Evolutionary conservation across 495 filamentous ascomycete species (phyloP), one percentile per base, ranked within the genome.

Genomic region (Trichoderma reesei): DNA sequence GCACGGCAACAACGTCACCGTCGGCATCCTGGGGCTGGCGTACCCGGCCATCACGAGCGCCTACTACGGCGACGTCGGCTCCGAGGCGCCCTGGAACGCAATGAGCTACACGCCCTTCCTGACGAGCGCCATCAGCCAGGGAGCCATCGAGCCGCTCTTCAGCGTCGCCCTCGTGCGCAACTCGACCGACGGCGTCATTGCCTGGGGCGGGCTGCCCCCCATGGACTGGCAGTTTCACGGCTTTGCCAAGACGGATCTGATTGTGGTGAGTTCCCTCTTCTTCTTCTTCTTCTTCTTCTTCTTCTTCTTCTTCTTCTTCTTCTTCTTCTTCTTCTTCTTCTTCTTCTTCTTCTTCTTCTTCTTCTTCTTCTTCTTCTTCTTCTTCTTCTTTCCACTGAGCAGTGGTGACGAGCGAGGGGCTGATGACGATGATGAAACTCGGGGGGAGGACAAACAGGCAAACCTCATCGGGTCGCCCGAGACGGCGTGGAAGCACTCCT

Each of bases 21-120:
- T 75, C 66, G 87, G 87, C 3, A 65, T 89, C 18, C 71, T 89
- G 8, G 86, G 87, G 3, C 76, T 90, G 31, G 84, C 78, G 0
- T 89, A 85, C 65, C 85, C 84, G 5, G 68, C 76, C 1, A 66
- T 86, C 16, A 82, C 80, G n/a, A 82, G 76, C 64, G 69, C 73
- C 56, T 76, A 75, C 68, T 66, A 65, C 16, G 65, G 73, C 11
- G 63, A 74, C 14, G 68, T 62, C 31, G 42, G 51, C 63, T 75
- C 66, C 33, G 69, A 71, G 64, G 67, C 68, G 41, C 72, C 63
- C 48, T 66, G 65, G 39, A 80, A 65, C 64, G 72, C 67, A 34
- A 66, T 71, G 3, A 62, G 71, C 1, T 88, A 88, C 73, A 79
- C 74, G 48, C 84, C 86, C 0, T 68, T 89, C 38, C 79, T 89